Base-by-base conservation (phyloP, 345 rosid species). In the Eutrema japonicum region DNA sequence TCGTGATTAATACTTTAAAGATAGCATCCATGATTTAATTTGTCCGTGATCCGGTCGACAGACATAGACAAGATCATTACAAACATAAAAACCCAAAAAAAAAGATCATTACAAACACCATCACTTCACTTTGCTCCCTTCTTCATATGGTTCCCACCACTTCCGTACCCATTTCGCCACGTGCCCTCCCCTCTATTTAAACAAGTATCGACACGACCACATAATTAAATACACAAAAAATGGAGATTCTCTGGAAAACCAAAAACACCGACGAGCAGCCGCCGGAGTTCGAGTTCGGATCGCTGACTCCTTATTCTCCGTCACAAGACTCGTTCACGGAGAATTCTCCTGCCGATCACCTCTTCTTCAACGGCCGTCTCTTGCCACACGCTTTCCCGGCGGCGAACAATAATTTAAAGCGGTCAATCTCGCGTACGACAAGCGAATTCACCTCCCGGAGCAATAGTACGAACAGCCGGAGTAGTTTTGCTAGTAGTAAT, bases 291-390 rank as follows among this genome's bases (percentile, higher is more conserved):
- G 90, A 90, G 76, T 90, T 90, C 66, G 90, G 87, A 52, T 77
- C 82, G 1, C 29, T 87, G 13, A 85, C 88, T 3, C 91, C 89
- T 7, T 83, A 80, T 46, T 89, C 88, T 16, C 87, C 89, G 16
- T 82, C 85, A 11, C 69, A 45, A 66, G 89, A 82, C 58, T 81
- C 85, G 3, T 72, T 64, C 74, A 76, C 66, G n/a, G 82, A 77
- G 66, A 77, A 78, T 71, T 90, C 96, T 3, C 98, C 96, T 2
- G 98, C 98, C 0, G 98, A 93, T 62, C 92, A 81, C 57, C 86
- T 90, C 32, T 93, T 93, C 81, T 79, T 59, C 77, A 90, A 93
- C 59, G 98, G 97, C 59, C 87, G 85, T 70, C 90, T 90, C 58
- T 52, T 93, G 76, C 97, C 98, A 9, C 98, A 93, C 77, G 51